Evolutionary conservation across 805 yeast genomes (phyloP).

Genomic region (Sugiyamaella qingdaonensis): DNA sequence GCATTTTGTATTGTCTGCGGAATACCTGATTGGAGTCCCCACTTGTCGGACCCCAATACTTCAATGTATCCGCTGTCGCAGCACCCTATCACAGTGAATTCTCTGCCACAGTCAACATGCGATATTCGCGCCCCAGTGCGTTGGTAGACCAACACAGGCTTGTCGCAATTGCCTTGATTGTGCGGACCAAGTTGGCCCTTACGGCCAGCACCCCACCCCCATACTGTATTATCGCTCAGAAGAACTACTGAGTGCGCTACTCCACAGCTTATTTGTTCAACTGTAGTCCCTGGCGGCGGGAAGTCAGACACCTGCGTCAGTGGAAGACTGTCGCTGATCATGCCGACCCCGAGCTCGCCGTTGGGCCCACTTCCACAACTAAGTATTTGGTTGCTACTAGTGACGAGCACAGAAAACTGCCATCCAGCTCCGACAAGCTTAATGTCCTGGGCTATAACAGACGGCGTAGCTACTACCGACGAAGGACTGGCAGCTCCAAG

Average conservation of each 20-base stretch:
- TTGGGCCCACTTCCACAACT: constrained; percentile 60
- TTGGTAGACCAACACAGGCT: background rate
- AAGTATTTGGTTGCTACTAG: constrained; percentile 39
- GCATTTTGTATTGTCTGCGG: constrained; percentile 1
- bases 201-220: constrained; percentile 68
- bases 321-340: background rate
- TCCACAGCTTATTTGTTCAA: constrained; percentile 28
- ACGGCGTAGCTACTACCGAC: background rate
- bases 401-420: constrained; percentile 62
- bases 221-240: constrained; percentile 40
- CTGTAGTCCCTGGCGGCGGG: constrained; percentile 16
- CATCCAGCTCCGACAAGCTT: constrained; percentile 66
- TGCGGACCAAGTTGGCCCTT: constrained; percentile 48
- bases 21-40: constrained; percentile 6
- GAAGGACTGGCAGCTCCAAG: constrained; percentile 34
- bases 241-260: constrained; percentile 32
- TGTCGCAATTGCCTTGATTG: background rate
- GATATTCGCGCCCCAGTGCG: background rate
- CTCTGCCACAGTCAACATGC: constrained; percentile 49
- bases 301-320: constrained; percentile 15
- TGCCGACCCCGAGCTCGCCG: constrained; percentile 69
- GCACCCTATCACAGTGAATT: constrained; percentile 44
- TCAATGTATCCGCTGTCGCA: constrained; percentile 16
- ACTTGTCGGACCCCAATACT: constrained; percentile 37
- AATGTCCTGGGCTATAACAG: background rate